phyloP scores from a whole-genome alignment of 495 filamentous ascomycete species.

The Pyrenopolyporus hunteri region DNA sequence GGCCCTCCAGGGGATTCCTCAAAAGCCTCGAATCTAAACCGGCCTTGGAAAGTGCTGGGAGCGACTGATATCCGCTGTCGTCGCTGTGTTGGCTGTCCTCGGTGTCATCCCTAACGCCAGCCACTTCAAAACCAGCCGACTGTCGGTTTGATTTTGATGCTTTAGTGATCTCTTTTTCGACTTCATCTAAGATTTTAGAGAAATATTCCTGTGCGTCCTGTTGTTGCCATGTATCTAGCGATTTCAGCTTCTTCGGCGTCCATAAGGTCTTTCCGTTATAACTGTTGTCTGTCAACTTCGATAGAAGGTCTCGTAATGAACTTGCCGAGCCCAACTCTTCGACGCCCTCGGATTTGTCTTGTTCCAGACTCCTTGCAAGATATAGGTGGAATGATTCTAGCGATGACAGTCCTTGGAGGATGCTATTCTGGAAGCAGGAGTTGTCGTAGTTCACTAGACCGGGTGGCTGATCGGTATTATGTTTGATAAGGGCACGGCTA shows the following conservation, averaged over 20 bases:
- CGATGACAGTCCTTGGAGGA: conserved; percentile 84
- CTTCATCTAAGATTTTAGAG: conserved; percentile 82
- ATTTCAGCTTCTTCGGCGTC: conserved; percentile 78
- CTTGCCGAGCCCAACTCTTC: conserved; percentile 43
- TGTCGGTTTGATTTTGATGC: conserved; percentile 51
- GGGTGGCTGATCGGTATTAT: conserved; percentile 58
- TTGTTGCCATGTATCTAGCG: conserved; percentile 91
- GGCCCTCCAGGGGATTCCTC: conserved; percentile 77
- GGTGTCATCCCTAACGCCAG: conserved; percentile 43
- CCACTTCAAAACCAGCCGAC: conserved; percentile 41
- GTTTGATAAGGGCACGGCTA: conserved; percentile 48
- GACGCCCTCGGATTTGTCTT: conserved; percentile 43
- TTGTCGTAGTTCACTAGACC: conserved; percentile 92
- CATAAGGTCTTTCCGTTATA: conserved; percentile 76
- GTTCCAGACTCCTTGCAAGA: conserved; percentile 47
- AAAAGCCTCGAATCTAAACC: conserved; percentile 29
- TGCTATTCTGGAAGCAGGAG: conserved; percentile 97
- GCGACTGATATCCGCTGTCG: conserved; percentile 56
- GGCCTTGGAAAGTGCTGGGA: conserved; percentile 34
- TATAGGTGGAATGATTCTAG: conserved; percentile 66
- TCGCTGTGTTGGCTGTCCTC: conserved; percentile 52
- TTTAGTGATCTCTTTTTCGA: conserved; percentile 76
- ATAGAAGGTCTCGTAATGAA: conserved; percentile 67
- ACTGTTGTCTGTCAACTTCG: conserved; percentile 66
- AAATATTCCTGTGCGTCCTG: conserved; percentile 99